phyloP scores from a whole-genome alignment of 148 eudicot species.

The Rhododendron mucronatum region DNA sequence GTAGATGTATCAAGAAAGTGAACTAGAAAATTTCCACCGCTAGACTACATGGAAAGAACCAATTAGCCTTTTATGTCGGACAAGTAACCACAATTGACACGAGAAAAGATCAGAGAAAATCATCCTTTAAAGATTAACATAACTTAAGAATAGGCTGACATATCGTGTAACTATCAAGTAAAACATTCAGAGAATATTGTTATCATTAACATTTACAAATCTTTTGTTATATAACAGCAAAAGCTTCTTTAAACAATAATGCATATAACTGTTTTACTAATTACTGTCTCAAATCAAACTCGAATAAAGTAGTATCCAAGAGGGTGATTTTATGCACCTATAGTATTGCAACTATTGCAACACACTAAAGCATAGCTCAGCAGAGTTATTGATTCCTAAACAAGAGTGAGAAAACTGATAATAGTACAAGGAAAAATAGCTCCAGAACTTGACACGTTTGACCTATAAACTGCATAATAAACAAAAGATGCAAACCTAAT shows the following conservation, averaged over 20 bases:
- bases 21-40: neutral
- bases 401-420: neutral
- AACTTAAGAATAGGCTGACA: neutral
- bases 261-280: neutral
- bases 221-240: neutral
- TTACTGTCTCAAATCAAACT: neutral
- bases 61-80: neutral
- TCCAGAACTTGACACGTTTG: neutral
- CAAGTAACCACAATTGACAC: neutral
- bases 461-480: neutral
- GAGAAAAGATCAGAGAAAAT: neutral
- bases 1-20: neutral
- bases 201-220: neutral
- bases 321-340: neutral
- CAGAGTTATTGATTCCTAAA: neutral
- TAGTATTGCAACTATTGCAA: neutral
- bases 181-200: neutral
- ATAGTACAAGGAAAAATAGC: neutral
- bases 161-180: neutral
- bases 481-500: neutral
- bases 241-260: constrained; percentile 4
- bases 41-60: neutral
- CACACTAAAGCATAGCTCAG: neutral
- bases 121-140: neutral
- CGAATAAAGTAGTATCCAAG: neutral